Evolutionary conservation across 1,284 basidiomycete genomes (phyloP).

Genomic region (Cystobasidium slooffiae): DNA sequence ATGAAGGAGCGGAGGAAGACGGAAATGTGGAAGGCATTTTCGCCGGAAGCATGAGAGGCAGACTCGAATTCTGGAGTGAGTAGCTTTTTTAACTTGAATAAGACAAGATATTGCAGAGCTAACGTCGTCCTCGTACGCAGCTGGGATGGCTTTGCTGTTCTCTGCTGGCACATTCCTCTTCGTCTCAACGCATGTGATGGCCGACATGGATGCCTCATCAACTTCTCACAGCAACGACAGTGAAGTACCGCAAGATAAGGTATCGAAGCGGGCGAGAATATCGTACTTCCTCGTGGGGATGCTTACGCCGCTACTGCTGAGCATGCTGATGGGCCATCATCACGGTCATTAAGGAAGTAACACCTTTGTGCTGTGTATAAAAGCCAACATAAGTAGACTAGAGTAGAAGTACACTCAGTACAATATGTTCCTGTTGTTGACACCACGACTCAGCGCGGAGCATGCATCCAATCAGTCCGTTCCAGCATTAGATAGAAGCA

Average conservation of each 20-base stretch:
- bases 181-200: conserved; percentile 42
- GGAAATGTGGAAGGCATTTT: conserved; percentile 38
- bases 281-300: conserved; percentile 28
- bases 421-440: neutral
- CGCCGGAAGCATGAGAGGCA: conserved; percentile 39
- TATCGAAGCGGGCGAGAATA: conserved; percentile 14
- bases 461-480: neutral
- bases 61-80: conserved; percentile 41
- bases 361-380: too few species aligned
- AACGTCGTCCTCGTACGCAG: neutral
- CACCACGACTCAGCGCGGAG: neutral
- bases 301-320: conserved; percentile 27
- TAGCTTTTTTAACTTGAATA: neutral
- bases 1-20: conserved; percentile 39
- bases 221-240: conserved; percentile 1
- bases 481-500: too few species aligned
- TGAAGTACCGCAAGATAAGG: neutral
- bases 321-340: conserved; percentile 36
- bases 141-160: conserved; percentile 44
- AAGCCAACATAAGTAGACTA: too few species aligned
- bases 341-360: conserved; percentile 15
- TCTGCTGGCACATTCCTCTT: conserved; percentile 45
- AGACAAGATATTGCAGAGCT: neutral
- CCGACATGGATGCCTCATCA: conserved; percentile 32
- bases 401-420: too few species aligned